These are phyloP conservation scores for Phytophthora syringae DNA, from an alignment of 352 stramenopile species.

Conservation along the genomic window DNA sequence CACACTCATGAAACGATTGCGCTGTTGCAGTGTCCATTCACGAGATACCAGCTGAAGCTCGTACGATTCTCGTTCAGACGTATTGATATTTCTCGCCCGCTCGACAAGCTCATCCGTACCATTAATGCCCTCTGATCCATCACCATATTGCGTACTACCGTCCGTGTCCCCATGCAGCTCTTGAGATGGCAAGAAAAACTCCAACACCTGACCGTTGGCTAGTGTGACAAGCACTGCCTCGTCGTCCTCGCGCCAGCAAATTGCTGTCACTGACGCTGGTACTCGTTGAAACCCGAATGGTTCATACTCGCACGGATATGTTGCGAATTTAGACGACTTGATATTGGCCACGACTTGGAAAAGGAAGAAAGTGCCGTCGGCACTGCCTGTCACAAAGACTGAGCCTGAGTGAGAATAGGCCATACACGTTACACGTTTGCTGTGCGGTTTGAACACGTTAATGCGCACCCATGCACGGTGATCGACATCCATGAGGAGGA, in stretches of 20 bases:
- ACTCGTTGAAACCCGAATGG: slow-evolving; percentile 81
- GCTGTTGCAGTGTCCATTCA: slow-evolving; percentile 50
- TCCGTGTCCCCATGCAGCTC: slow-evolving; percentile 20
- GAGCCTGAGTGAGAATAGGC: slow-evolving; percentile 71
- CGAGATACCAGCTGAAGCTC: slow-evolving; percentile 55
- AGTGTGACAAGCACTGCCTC: slow-evolving; percentile 76
- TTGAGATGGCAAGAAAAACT: slow-evolving; percentile 62
- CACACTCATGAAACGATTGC: slow-evolving; percentile 52
- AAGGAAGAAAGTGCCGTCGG: slow-evolving; percentile 89
- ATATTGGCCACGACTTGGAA: slow-evolving; percentile 67
- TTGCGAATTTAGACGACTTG: slow-evolving; percentile 61
- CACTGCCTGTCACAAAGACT: slow-evolving; percentile 73
- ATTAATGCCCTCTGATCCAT: slow-evolving; percentile 1
- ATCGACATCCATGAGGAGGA: slow-evolving; percentile 64
- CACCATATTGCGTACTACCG: slow-evolving; percentile 7
- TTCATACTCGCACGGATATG: slow-evolving; percentile 66
- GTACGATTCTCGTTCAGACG: slow-evolving; percentile 54
- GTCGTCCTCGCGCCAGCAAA: slow-evolving; percentile 79
- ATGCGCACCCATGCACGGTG: slow-evolving; percentile 61
- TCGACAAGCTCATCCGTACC: slow-evolving; percentile 8
- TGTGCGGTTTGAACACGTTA: slow-evolving; percentile 92
- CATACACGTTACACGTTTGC: slow-evolving; percentile 66
- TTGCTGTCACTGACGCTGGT: slow-evolving; percentile 30
- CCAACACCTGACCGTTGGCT: slow-evolving; percentile 57
- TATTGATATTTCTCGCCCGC: not conserved